Conservation (phyloP, 1,284 basidiomycete species). For the Apiotrichum gamsii region DNA sequence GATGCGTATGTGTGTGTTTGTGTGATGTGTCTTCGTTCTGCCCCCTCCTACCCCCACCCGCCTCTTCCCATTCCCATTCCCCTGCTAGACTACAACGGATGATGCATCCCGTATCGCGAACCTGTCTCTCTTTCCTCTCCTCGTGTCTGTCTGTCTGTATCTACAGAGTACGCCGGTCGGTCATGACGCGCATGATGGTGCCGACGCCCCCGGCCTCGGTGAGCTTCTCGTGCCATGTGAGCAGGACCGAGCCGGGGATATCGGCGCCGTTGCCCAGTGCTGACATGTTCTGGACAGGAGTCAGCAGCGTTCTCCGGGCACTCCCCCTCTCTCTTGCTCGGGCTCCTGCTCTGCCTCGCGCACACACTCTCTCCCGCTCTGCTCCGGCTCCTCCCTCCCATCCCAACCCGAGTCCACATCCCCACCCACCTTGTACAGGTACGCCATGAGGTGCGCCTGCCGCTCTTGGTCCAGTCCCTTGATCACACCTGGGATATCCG, state of each 20-base stretch:
- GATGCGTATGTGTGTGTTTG: too few species aligned
- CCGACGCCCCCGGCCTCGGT: conserved; percentile 93
- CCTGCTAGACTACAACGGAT: conserved; percentile 17
- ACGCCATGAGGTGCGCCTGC: conserved; percentile 95
- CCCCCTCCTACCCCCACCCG: too few species aligned
- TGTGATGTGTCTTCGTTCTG: too few species aligned
- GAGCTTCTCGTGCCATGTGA: conserved; percentile 96
- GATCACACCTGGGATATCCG: conserved; percentile 75
- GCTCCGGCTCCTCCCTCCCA: too few species aligned
- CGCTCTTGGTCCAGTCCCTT: conserved; percentile 68
- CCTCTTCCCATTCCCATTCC: too few species aligned
- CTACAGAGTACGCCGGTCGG: conserved; percentile 77
- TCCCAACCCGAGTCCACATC: not conserved
- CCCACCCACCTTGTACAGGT: conserved; percentile 71
- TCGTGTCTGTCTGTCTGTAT: too few species aligned
- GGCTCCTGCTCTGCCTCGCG: too few species aligned
- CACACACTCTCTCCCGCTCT: too few species aligned
- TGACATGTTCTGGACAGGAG: conserved; percentile 25
- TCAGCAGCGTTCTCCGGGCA: not conserved
- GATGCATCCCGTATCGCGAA: conserved; percentile 13
- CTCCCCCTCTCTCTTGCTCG: not conserved
- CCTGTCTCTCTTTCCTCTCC: too few species aligned
- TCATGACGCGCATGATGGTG: conserved; percentile 96
- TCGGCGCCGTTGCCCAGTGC: conserved; percentile 68
- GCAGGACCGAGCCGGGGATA: conserved; percentile 77